Evolutionary conservation across 75 land plant species (phyloP), one percentile per base, ranked within the genome.

Genomic region (Selaginella tamariscina): DNA sequence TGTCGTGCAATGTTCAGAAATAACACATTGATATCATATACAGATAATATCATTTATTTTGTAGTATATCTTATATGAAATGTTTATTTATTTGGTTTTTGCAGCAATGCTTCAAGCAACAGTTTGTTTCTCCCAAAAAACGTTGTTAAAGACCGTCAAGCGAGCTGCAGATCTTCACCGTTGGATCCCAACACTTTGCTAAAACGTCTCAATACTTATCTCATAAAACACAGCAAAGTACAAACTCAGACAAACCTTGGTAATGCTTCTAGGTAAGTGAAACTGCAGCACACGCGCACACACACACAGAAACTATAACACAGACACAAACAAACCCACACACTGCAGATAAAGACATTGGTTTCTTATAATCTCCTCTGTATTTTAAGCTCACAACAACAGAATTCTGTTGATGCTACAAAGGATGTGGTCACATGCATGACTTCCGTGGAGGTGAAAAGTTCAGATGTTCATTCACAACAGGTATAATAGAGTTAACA

Each of bases 101-200:
- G 29, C 28, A 64, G 65, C 1, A 30, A 22, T 21, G 65, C 27
- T 22, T 20, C 29, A 2, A 64, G 65, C 28, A 64, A 64, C 27
- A 24, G 29, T 30, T 30, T 64, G 8, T 64, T 64, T 27, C 29
- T 64, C 28, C 65, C 65, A 24, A 22, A 30, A 21, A 64, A 64
- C 30, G 65, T 28, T 20, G 65, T 28, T 39, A 15, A 5, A 15
- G 49, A 39, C 11, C 49, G 49, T 5, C 49, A 39, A 5, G 15
- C 49, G 11, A 39, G 49, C 49, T 15, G 11, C 11, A 5, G 49
- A 39, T 39, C 49, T 5, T 5, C 49, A 5, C 49, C 49, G 5
- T 5, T 39, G 49, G 49, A 39, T 39, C 49, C 49, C 15, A 15
- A 15, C 49, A 5, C 49, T 5, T 15, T 39, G 5, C 49, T 39